phyloP scores from a whole-genome alignment of 345 rosid genomes.

The Lepidium didymum region DNA sequence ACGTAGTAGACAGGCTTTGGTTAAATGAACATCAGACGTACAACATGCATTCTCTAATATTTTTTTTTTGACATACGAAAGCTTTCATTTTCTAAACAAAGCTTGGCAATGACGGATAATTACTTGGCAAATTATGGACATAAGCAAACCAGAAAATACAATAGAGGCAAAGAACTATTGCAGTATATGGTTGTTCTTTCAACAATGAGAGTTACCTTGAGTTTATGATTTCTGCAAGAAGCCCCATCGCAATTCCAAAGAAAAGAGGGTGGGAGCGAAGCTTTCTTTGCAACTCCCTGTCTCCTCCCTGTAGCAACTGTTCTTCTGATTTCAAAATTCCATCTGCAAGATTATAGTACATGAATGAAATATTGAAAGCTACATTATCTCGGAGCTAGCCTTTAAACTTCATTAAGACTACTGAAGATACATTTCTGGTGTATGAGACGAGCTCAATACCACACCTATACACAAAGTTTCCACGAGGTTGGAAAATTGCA shows the following conservation, averaged over 20 bases:
- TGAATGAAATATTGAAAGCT: slow-evolving; percentile 9
- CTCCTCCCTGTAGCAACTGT: slow-evolving; percentile 29
- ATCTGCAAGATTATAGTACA: slow-evolving; percentile 42
- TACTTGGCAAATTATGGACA: background rate
- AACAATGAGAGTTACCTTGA: slow-evolving; percentile 56
- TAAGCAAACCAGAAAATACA: background rate
- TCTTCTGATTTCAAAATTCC: slow-evolving; percentile 38
- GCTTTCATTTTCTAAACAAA: background rate
- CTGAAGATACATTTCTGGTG: background rate
- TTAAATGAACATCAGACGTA: background rate
- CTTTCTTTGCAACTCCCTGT: slow-evolving; percentile 42
- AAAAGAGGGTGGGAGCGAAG: slow-evolving; percentile 84
- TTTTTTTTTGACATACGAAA: background rate
- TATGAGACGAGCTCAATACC: slow-evolving; percentile 6
- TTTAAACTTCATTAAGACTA: background rate
- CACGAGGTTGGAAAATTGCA: background rate
- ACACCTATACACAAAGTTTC: slow-evolving; percentile 3
- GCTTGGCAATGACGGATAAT: background rate
- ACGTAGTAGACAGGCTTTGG: background rate
- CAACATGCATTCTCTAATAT: background rate
- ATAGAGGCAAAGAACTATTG: background rate
- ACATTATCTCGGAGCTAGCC: background rate
- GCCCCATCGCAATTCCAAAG: slow-evolving; percentile 88
- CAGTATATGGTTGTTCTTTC: no score
- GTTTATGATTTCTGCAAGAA: slow-evolving; percentile 93